A percentile compares a stretch with the other conserved stretches of the same genome.
phyloP scores from a whole-genome alignment of 345 rosid genomes.

The Zanthoxylum bungeanum region DNA sequence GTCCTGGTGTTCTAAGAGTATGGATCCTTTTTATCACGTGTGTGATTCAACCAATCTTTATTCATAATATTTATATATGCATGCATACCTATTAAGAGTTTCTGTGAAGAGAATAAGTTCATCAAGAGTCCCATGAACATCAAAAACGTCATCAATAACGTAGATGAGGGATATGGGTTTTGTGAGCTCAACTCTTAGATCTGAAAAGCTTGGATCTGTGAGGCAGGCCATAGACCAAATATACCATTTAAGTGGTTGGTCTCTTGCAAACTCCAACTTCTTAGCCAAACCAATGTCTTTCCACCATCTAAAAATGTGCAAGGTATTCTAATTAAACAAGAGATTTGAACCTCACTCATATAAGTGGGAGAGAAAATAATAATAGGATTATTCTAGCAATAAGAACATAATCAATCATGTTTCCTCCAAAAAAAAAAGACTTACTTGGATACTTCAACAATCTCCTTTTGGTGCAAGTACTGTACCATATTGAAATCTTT shows the following conservation, averaged over 20 bases:
- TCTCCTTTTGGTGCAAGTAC: conserved; percentile 19
- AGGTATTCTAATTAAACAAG: background rate
- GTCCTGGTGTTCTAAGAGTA: too few relatives aligned
- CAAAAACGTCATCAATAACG: conserved; percentile 54
- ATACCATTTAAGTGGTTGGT: conserved; percentile 56
- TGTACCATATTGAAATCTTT: background rate
- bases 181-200: conserved; percentile 44
- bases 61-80: too few relatives aligned
- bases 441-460: conserved; percentile 32
- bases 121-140: conserved; percentile 40
- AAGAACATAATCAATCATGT: too few relatives aligned
- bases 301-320: conserved; percentile 54
- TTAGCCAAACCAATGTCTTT: conserved; percentile 37
- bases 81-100: conserved; percentile 45
- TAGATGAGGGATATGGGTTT: conserved; percentile 55
- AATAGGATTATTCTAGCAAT: too few relatives aligned
- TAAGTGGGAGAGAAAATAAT: too few relatives aligned
- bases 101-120: conserved; percentile 48
- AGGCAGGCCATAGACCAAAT: conserved; percentile 46
- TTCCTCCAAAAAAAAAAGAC: too few relatives aligned
- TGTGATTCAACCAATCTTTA: too few relatives aligned
- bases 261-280: conserved; percentile 44
- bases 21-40: too few relatives aligned
- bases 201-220: conserved; percentile 40
- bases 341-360: too few relatives aligned